Base-by-base conservation (phyloP, 352 stramenopile genomes). In the Thalassiosira ordinaria region DNA sequence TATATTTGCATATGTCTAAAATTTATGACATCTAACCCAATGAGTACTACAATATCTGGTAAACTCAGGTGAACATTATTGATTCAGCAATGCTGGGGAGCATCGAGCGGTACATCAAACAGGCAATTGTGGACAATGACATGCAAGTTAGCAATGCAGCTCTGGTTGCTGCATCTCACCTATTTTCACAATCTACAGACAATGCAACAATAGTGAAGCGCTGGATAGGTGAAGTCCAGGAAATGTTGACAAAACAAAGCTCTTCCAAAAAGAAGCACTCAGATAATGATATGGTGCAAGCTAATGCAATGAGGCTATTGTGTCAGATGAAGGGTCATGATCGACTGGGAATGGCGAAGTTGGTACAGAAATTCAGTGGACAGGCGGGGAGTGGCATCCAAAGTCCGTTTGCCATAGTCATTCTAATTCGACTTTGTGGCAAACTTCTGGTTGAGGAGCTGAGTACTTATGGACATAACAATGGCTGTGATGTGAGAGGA, bases 301-400 rank as follows among this genome's bases (percentile, higher is more conserved):
- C 52, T 13, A 84, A 99, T 78, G 97, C 96, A 1, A 95, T 99
- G 51, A 95, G 96, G 18, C 90, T 99, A 2, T 89, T 99, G 7
- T 99, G 99, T 84, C 94, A 98, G 80, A 99, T 99, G 79, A 98
- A 98, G 59, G 93, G 97, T 66, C 95, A 99, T 81, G 98, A 99
- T 91, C 94, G 95, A 44, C 92, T 99, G 11, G 97, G 97, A 5
- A 94, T 99, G 26, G 98, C 96, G 3, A 99, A 99, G 69, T 64
- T 96, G 27, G 91, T 97, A 6, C 70, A 84, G 33, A 87, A 96
- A 64, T 91, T 92, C 47, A 89, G 82, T 47, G 93, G 96, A 60
- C 96, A 97, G 71, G 56, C 35, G 27, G 44, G 29, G 13, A 97
- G 95, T 37, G 96, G 94, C 41, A 74, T 98, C 35, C 92, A 92